A percentile compares a stretch with the other conserved stretches of the same genome.
Conservation (phyloP, 2,329 filamentous ascomycete species). For the Helotiales sp. region DNA sequence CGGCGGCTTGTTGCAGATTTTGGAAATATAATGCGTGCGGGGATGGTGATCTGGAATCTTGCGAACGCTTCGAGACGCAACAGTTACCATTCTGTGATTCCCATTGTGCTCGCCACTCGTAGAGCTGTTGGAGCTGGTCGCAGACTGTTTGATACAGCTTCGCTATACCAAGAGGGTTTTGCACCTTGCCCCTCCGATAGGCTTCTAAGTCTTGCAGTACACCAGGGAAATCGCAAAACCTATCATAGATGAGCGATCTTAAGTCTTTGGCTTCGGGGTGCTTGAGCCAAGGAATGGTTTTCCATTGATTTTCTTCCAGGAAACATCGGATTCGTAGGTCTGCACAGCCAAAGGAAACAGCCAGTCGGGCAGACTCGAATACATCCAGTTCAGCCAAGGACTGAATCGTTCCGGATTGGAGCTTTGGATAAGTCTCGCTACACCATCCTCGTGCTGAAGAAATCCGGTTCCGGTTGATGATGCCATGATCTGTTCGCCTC, state of each 20-base stretch:
- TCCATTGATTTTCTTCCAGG: conserved; percentile 21
- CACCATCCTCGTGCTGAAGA: conserved; percentile 24
- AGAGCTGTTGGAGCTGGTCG: neutral
- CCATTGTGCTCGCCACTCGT: conserved; percentile 6
- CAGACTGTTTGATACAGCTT: neutral
- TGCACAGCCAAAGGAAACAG: conserved; percentile 19
- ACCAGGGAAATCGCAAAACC: conserved; percentile 17
- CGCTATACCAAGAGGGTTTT: neutral
- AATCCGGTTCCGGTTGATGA: conserved; percentile 20
- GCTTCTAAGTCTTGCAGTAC: conserved; percentile 27
- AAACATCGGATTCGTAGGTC: conserved; percentile 25
- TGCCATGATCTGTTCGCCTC: conserved; percentile 22
- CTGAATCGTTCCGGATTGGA: conserved; percentile 24
- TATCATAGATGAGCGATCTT: conserved; percentile 15
- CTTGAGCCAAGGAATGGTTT: conserved; percentile 25
- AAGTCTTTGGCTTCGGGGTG: conserved; percentile 24
- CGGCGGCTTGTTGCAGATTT: conserved; percentile 13
- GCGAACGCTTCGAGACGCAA: neutral
- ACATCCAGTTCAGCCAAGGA: conserved; percentile 19
- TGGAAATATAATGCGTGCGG: conserved; percentile 16
- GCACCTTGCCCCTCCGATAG: neutral
- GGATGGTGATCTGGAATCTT: conserved; percentile 22
- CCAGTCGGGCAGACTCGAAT: conserved; percentile 18
- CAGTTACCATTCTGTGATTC: conserved; percentile 22
- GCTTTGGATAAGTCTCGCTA: conserved; percentile 21